phyloP scores from a whole-genome alignment of 73 alveolate genomes.

The Tetrahymena thermophila region DNA sequence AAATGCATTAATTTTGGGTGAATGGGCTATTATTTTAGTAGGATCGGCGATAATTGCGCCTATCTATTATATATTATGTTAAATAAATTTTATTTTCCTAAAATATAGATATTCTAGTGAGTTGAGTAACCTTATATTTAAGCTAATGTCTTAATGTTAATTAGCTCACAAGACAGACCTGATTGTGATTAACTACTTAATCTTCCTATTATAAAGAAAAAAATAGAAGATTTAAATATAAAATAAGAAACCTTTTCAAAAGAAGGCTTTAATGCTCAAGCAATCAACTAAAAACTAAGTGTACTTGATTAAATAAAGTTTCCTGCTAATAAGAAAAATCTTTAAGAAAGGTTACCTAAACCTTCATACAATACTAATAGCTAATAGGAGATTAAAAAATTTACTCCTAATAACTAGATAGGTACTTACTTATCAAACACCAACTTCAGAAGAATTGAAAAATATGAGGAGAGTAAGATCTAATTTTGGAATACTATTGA shows the following conservation, averaged over 20 bases:
- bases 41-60: too few relatives aligned
- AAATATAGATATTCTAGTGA: not conserved
- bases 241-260: not conserved
- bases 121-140: not conserved
- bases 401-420: not conserved
- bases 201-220: not conserved
- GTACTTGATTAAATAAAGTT: not conserved
- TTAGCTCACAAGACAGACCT: not conserved
- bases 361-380: not conserved
- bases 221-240: not conserved
- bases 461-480: not conserved
- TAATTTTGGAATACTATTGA: not conserved
- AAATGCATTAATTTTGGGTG: too few relatives aligned
- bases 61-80: too few relatives aligned
- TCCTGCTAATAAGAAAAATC: not conserved
- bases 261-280: not conserved
- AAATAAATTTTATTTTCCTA: not conserved
- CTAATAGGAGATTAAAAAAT: not conserved
- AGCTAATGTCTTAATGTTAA: not conserved
- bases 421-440: not conserved
- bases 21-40: too few relatives aligned
- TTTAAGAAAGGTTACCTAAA: not conserved
- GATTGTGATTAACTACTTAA: not conserved
- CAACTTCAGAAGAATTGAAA: not conserved
- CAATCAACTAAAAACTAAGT: not conserved